These are phyloP conservation scores for Heliocybe sulcata DNA, from an alignment of 1,284 basidiomycete species.

Conservation along the genomic window DNA sequence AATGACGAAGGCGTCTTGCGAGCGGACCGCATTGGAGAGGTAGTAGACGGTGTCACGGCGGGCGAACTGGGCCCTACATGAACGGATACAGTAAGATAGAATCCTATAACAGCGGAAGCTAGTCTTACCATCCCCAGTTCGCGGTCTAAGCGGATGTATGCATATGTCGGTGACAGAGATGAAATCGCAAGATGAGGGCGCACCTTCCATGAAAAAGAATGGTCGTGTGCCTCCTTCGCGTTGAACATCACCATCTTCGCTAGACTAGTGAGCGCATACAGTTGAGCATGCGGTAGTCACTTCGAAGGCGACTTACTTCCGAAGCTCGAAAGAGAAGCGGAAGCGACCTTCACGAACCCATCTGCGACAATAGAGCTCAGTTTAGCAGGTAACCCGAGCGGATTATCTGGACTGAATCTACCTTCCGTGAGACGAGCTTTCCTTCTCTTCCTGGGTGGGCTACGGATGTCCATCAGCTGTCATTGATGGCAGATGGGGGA, in stretches of 20 bases:
- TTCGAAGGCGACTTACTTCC: constrained; percentile 35
- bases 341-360: constrained; percentile 82
- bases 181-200: too few species aligned
- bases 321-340: constrained; percentile 81
- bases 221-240: constrained; percentile 76
- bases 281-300: background rate
- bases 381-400: background rate
- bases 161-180: background rate
- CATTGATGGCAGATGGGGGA: background rate
- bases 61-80: constrained; percentile 69
- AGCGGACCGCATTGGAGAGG: constrained; percentile 44
- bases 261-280: background rate
- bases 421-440: constrained; percentile 57
- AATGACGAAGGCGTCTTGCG: constrained; percentile 65
- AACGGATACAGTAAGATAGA: constrained; percentile 8
- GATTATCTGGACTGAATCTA: constrained; percentile 19
- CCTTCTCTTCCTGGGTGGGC: constrained; percentile 75
- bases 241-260: constrained; percentile 45
- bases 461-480: constrained; percentile 18
- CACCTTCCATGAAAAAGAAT: constrained; percentile 72
- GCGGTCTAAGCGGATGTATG: constrained; percentile 43
- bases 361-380: constrained; percentile 27
- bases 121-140: constrained; percentile 75
- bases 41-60: constrained; percentile 71
- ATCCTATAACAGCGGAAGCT: constrained; percentile 4